Conservation (phyloP, 2,329 filamentous ascomycete genomes). For the Sclerotinia trifoliorum region DNA sequence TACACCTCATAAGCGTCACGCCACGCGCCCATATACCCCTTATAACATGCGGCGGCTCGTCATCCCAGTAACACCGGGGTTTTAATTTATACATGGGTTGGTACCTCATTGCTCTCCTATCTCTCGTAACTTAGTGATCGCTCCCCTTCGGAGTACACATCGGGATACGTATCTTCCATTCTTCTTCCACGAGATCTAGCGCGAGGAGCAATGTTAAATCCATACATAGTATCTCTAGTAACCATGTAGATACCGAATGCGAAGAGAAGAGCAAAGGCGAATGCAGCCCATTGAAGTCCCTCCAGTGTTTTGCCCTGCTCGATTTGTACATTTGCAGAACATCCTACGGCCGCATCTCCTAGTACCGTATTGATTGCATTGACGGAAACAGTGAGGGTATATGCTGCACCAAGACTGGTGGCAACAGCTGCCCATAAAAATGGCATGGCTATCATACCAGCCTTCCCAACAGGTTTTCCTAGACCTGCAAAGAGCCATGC, state of each 20-base stretch:
- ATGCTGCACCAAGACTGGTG: slow-evolving; percentile 11
- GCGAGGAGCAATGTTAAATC: slow-evolving; percentile 14
- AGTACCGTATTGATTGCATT: slow-evolving; percentile 19
- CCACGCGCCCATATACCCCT: not conserved
- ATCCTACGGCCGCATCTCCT: not conserved
- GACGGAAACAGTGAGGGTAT: slow-evolving; percentile 10
- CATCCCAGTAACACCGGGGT: not conserved
- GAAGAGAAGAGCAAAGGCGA: slow-evolving; percentile 15
- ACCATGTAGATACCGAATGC: slow-evolving; percentile 17
- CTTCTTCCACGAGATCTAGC: slow-evolving; percentile 13
- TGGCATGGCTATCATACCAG: slow-evolving; percentile 11
- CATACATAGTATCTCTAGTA: slow-evolving; percentile 16
- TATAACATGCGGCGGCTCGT: not conserved
- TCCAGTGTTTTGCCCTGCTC: slow-evolving; percentile 9
- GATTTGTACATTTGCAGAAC: slow-evolving; percentile 13
- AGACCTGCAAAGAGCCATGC: slow-evolving; percentile 19
- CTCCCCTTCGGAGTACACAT: slow-evolving; percentile 6
- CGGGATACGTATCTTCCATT: slow-evolving; percentile 3
- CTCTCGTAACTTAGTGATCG: slow-evolving; percentile 8
- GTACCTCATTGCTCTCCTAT: not conserved
- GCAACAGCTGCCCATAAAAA: slow-evolving; percentile 14
- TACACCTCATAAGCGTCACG: not conserved
- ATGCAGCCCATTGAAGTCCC: slow-evolving; percentile 16
- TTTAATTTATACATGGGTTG: not conserved
- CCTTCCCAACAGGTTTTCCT: not conserved